Evolutionary conservation across 768 basidiomycete genomes (phyloP), one percentile per base, ranked within the genome.

Genomic region (Boletus rubescentipes): DNA sequence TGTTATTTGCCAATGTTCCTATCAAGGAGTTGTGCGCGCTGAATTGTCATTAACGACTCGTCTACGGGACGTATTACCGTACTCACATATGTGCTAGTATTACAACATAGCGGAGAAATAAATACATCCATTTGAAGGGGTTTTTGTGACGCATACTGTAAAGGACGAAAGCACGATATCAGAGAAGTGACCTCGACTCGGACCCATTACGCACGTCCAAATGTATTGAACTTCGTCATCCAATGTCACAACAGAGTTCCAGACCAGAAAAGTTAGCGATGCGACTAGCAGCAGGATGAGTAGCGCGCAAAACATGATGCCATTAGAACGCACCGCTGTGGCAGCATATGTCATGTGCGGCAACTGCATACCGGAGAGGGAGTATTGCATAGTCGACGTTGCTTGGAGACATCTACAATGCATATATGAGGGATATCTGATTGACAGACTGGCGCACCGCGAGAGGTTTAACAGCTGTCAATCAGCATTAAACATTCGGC

Each of bases 111-210:
- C 60, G 68, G 54, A 68, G 54, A 43, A 63, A 60, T n/a, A 68
- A 35, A 21, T 68, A 68, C 16, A 66, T 14, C 71, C 72, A 72
- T 47, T 68, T 73, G 29, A 65, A 57, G 5, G 51, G 47, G 9
- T 44, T 63, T n/a, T 21, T 45, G 16, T 58, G 57, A 10, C 50
- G 54, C 56, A 69, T 69, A 15, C 67, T 72, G 34, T 15, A 12
- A 21, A 6, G 12, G 12, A n/a, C n/a, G 12, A 44, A 11, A 44
- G n/a, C 9, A 9, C 1, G 15, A 21, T 7, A 5, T 59, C 32
- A 44, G 35, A 5, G 18, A 43, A 29, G 6, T 9, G 11, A 20
- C 14, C 10, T 9, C 7, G 23, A 46, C 6, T 34, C 51, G 30
- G 8, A 35, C 15, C 0, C 36, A 21, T 5, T 15, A 51, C 71